A percentile compares a stretch with the other conserved stretches of the same genome.
Evolutionary conservation across 169 alveolate genomes (phyloP).

Genomic region (Besnoitia besnoiti): DNA sequence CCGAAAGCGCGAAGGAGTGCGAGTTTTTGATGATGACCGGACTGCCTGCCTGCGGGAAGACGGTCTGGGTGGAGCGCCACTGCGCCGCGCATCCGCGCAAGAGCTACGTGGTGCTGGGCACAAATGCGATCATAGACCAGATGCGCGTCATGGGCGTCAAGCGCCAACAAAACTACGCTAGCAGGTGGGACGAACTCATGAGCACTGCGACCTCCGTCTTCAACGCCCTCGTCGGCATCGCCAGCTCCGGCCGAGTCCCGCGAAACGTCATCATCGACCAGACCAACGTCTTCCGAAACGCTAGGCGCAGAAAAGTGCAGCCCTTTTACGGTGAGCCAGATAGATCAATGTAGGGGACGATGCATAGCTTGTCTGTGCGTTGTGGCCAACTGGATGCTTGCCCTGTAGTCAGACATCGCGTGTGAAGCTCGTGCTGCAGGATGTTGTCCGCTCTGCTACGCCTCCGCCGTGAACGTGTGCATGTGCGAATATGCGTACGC

Average conservation of each 20-base stretch:
- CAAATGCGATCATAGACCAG: slow-evolving; percentile 60
- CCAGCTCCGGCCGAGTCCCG: slow-evolving; percentile 45
- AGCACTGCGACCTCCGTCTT: slow-evolving; percentile 55
- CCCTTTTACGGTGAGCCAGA: slow-evolving; percentile 33
- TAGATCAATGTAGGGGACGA: too few relatives aligned
- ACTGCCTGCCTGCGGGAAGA: slow-evolving; percentile 64
- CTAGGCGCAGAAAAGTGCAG: slow-evolving; percentile 52
- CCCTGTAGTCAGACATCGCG: too few relatives aligned
- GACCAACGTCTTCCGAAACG: slow-evolving; percentile 53
- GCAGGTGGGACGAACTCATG: slow-evolving; percentile 62
- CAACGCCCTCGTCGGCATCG: slow-evolving; percentile 43
- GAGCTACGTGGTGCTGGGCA: slow-evolving; percentile 55
- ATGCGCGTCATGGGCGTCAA: slow-evolving; percentile 58
- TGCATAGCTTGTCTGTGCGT: too few relatives aligned
- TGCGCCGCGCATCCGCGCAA: slow-evolving; percentile 33
- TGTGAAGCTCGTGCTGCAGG: too few relatives aligned
- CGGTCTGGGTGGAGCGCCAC: slow-evolving; percentile 59
- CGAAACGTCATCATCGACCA: slow-evolving; percentile 57
- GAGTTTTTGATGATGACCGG: slow-evolving; percentile 64
- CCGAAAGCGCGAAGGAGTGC: slow-evolving; percentile 40
- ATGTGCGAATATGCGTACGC: too few relatives aligned
- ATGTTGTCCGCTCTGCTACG: too few relatives aligned
- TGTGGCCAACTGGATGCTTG: too few relatives aligned
- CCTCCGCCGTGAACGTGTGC: too few relatives aligned
- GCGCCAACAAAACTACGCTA: slow-evolving; percentile 54